These are phyloP conservation scores for Scheffersomyces amazonensis DNA, from an alignment of 805 yeast species.

Conservation along the genomic window DNA sequence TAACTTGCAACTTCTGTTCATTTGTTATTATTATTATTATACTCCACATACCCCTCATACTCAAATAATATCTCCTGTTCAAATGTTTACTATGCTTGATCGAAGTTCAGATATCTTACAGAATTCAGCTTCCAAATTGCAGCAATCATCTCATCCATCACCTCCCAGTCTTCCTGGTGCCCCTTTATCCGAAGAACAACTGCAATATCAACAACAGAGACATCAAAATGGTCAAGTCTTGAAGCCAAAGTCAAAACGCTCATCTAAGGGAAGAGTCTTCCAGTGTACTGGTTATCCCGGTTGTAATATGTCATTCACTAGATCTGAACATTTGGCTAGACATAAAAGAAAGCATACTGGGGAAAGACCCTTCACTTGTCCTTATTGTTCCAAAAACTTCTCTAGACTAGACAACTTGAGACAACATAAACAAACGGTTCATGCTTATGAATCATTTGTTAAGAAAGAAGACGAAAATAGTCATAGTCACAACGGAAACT, in stretches of 20 bases:
- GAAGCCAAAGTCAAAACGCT: slow-evolving; percentile 24
- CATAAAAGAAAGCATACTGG: slow-evolving; percentile 94
- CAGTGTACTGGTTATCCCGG: slow-evolving; percentile 85
- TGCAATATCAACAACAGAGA: background rate
- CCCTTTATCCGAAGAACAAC: background rate
- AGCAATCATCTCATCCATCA: background rate
- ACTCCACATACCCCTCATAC: too few species aligned
- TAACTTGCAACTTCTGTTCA: too few species aligned
- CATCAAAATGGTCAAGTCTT: background rate
- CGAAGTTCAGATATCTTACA: background rate
- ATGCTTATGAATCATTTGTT: slow-evolving; percentile 36
- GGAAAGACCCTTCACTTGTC: slow-evolving; percentile 88
- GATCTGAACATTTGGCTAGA: slow-evolving; percentile 89
- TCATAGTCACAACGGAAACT: background rate
- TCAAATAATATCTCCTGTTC: too few species aligned
- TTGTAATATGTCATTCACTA: slow-evolving; percentile 83
- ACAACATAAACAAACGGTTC: slow-evolving; percentile 82
- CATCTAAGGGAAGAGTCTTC: slow-evolving; percentile 62
- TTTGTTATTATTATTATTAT: too few species aligned
- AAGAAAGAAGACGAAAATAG: slow-evolving; percentile 11
- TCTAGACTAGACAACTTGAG: slow-evolving; percentile 83
- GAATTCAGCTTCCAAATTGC: background rate
- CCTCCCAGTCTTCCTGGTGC: background rate
- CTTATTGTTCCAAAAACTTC: slow-evolving; percentile 74
- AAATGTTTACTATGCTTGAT: slow-evolving; percentile 1